Base-by-base conservation (phyloP, 2,329 filamentous ascomycete genomes). In the Fusarium pilosicola region DNA sequence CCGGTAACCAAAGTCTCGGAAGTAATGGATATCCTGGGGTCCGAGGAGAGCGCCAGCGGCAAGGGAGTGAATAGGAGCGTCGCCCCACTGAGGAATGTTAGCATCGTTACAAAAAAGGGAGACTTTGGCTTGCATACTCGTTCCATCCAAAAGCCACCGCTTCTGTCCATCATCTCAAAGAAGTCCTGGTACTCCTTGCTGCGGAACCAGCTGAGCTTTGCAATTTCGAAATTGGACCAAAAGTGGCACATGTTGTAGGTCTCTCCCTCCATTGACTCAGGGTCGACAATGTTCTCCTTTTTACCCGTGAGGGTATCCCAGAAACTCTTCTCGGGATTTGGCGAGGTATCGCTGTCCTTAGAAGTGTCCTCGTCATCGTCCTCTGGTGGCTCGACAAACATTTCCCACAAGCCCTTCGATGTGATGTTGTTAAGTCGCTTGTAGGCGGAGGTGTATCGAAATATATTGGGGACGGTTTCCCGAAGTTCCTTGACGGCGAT, bases 231-330 rank as follows among this genome's bases (percentile, higher is more conserved):
- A 83, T 99, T 99, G 83, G 95, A 97, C 96, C 96, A 99, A 87
- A 98, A 99, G 86, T 99, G 96, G 82, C 96, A 99, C 96, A 99
- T 99, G 85, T 99, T 99, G 88, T 99, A 99, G 78, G 92, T 94
- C 83, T 99, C 96, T 73, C 95, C 94, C 81, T 98, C 96, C 96
- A 99, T 99, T 46, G 92, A 90, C 80, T 98, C 95, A 0, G 93
- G 91, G 79, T 98, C 94, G 64, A 98, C 93, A 46, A 96, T 91
- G 36, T 92, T 91, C n/a, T 94, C 84, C 39, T 88, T 88, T 71
- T 91, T 91, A 62, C 88, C 88, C 42, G 90, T 91, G 30, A 94
- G 91, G 70, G 97, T 93, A 56, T 90, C 91, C 76, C 92, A 91
- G 28, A 96, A 84, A 48, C 97, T 92, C 79, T 97, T 94, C 76